These are phyloP conservation scores for Picochlorum costavermella DNA, from an alignment of 139 green algal species.

Conservation along the genomic window DNA sequence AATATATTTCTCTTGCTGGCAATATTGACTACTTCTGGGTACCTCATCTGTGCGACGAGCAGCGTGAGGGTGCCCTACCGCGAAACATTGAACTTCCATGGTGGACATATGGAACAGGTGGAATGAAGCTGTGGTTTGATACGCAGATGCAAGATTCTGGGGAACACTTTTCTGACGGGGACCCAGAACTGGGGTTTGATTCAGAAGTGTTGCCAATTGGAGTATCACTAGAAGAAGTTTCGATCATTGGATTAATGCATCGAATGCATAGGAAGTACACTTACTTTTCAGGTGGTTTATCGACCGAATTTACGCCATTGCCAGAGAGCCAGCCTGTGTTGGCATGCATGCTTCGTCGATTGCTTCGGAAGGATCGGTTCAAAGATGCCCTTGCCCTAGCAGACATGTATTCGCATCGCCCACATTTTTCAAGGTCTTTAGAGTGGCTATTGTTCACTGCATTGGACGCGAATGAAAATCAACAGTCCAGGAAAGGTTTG, in stretches of 20 bases:
- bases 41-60: no score
- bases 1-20: no score
- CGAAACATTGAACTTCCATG: conserved; percentile 76
- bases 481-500: neutral
- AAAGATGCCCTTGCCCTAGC: conserved; percentile 53
- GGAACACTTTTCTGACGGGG: conserved; percentile 31
- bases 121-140: conserved; percentile 91
- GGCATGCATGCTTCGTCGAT: conserved; percentile 80
- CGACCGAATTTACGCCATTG: conserved; percentile 62
- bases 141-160: no score
- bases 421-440: conserved; percentile 78
- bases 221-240: conserved; percentile 73
- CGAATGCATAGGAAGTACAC: conserved; percentile 29
- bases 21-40: no score
- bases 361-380: conserved; percentile 59
- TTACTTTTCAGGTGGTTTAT: conserved; percentile 8
- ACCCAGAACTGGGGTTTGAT: conserved; percentile 96
- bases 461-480: conserved; percentile 65
- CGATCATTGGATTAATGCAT: conserved; percentile 76
- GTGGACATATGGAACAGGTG: conserved; percentile 85
- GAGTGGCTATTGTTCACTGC: conserved; percentile 96
- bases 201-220: conserved; percentile 86
- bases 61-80: no score
- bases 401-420: conserved; percentile 31
- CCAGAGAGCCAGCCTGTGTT: conserved; percentile 84